Evolutionary conservation across 176 grass and related monocot genomes (phyloP).

Genomic region (Areca catechu): DNA sequence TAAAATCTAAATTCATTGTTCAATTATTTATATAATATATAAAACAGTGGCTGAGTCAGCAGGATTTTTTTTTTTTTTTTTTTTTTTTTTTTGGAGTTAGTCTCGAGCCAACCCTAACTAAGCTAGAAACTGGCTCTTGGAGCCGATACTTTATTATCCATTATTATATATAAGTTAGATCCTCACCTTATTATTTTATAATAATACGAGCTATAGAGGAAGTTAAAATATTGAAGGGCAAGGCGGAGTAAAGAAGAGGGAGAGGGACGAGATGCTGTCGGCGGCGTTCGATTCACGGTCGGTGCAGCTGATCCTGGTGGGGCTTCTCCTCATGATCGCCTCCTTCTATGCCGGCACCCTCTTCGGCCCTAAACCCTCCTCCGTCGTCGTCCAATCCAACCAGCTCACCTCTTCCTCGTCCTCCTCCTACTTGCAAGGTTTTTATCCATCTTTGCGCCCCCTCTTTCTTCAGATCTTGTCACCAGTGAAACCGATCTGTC

Average conservation of each 20-base stretch:
- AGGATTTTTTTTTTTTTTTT: no score
- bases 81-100: no score
- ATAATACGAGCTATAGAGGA: background rate
- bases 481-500: no score
- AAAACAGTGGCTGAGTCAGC: no score
- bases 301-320: slow-evolving; percentile 40
- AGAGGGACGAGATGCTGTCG: slow-evolving; percentile 28
- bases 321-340: slow-evolving; percentile 43
- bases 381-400: slow-evolving; percentile 10
- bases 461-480: no score
- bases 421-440: slow-evolving; percentile 2
- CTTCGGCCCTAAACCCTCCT: slow-evolving; percentile 35
- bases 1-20: no score
- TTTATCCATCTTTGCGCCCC: background rate
- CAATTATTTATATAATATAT: no score
- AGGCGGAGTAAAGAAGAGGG: slow-evolving; percentile 1
- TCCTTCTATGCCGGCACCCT: slow-evolving; percentile 80
- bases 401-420: background rate
- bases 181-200: no score
- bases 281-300: slow-evolving; percentile 37
- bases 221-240: background rate
- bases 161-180: no score
- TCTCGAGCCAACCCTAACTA: no score
- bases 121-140: no score
- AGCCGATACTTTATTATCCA: no score